These are phyloP conservation scores for Ruellia speciosa DNA, from an alignment of 305 asterid species.

Conservation along the genomic window DNA sequence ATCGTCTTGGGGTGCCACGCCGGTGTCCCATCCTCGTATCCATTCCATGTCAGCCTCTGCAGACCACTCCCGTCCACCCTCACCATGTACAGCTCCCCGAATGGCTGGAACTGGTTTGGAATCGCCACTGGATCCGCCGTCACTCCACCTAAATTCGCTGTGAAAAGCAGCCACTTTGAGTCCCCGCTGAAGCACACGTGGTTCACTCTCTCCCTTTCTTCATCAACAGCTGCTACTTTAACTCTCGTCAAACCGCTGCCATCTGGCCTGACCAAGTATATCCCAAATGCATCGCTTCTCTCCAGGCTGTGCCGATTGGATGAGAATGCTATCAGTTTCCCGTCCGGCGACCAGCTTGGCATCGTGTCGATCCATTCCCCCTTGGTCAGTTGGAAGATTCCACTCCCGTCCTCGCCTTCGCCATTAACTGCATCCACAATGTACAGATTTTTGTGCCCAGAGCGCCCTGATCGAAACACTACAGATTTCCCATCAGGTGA, in stretches of 20 bases:
- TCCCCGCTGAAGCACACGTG: conserved; percentile 79
- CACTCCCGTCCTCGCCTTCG: conserved; percentile 54
- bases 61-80: conserved; percentile 66
- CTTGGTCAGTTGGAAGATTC: conserved; percentile 49
- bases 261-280: conserved; percentile 45
- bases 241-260: conserved; percentile 47
- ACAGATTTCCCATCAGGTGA: conserved; percentile 69
- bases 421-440: conserved; percentile 52
- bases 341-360: conserved; percentile 91
- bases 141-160: conserved; percentile 62
- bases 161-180: conserved; percentile 61
- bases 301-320: conserved; percentile 60
- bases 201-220: conserved; percentile 56
- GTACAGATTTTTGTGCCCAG: conserved; percentile 74
- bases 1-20: conserved; percentile 45
- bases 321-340: conserved; percentile 69
- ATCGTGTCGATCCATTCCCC: conserved; percentile 89
- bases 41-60: conserved; percentile 64
- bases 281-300: conserved; percentile 35
- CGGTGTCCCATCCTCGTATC: conserved; percentile 74
- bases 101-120: conserved; percentile 86
- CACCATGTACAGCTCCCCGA: conserved; percentile 58
- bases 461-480: conserved; percentile 72
- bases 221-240: conserved; percentile 36
- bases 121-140: conserved; percentile 70